Conservation (phyloP, 2,329 filamentous ascomycete genomes). For the Neofusicoccum parvum region DNA sequence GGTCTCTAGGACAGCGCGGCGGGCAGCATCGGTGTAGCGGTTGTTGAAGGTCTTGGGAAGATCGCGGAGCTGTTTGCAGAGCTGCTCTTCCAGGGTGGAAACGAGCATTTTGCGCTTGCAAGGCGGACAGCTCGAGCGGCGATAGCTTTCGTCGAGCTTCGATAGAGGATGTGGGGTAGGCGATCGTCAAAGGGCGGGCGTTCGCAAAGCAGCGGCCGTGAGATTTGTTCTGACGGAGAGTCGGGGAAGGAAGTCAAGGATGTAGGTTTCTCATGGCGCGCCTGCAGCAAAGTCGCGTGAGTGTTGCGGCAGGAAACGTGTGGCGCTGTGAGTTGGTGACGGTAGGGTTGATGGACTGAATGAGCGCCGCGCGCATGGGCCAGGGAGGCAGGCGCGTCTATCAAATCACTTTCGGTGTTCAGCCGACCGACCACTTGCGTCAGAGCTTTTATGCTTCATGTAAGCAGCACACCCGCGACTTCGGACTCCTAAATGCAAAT, state of each 20-base stretch:
- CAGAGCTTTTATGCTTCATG: slow-evolving; percentile 15
- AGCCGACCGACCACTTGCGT: slow-evolving; percentile 16
- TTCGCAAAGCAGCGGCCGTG: neutral
- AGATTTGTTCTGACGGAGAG: neutral
- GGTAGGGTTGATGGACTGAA: slow-evolving; percentile 14
- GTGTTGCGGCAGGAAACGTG: neutral
- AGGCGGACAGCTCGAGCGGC: neutral
- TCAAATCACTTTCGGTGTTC: neutral
- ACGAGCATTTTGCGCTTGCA: slow-evolving; percentile 44
- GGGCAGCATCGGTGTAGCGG: slow-evolving; percentile 73
- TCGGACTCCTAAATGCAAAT: neutral
- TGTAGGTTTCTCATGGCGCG: neutral
- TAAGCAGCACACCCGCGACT: neutral
- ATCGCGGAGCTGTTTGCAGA: slow-evolving; percentile 79
- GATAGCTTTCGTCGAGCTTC: slow-evolving; percentile 17
- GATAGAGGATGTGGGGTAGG: slow-evolving; percentile 20
- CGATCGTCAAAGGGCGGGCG: slow-evolving; percentile 8
- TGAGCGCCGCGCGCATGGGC: slow-evolving; percentile 2
- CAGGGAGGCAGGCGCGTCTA: neutral
- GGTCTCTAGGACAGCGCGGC: slow-evolving; percentile 70
- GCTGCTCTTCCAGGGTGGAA: slow-evolving; percentile 69
- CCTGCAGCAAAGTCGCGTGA: slow-evolving; percentile 1
- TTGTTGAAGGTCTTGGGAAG: slow-evolving; percentile 74
- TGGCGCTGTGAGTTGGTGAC: neutral
- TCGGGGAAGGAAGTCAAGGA: neutral